These are phyloP conservation scores for Brassica nigra DNA, from an alignment of 345 rosid species.

Conservation along the genomic window DNA sequence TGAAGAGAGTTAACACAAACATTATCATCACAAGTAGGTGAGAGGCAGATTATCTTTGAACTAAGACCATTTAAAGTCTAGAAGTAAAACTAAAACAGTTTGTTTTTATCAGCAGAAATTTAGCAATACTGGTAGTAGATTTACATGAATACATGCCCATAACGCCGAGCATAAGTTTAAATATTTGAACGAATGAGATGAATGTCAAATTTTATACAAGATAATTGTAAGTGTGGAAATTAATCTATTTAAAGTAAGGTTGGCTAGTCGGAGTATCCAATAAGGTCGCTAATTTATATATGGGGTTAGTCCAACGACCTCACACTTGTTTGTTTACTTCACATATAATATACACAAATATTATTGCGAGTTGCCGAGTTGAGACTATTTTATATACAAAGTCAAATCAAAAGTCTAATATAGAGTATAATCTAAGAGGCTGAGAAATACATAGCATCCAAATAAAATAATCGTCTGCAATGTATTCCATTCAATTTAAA, in stretches of 20 bases:
- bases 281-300: neutral
- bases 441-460: neutral
- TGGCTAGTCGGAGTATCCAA: constrained; percentile 17
- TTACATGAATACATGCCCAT: neutral
- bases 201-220: neutral
- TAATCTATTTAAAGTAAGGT: neutral
- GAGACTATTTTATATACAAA: neutral
- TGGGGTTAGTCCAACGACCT: constrained; percentile 27
- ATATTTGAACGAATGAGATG: neutral
- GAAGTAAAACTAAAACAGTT: neutral
- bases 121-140: neutral
- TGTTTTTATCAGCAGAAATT: constrained; percentile 9
- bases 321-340: neutral
- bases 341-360: neutral
- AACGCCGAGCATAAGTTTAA: neutral
- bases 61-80: neutral
- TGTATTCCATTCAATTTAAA: neutral
- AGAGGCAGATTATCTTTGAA: constrained; percentile 15
- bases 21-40: constrained; percentile 34
- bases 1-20: constrained; percentile 16
- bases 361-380: neutral
- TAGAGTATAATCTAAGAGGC: neutral
- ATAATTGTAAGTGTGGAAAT: constrained; percentile 2
- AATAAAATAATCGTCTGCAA: neutral
- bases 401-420: neutral